Percentiles rank a stretch among this genome's conserved stretches.
phyloP scores from a whole-genome alignment of 2,329 filamentous ascomycete species.

The Beauveria pseudobassiana region DNA sequence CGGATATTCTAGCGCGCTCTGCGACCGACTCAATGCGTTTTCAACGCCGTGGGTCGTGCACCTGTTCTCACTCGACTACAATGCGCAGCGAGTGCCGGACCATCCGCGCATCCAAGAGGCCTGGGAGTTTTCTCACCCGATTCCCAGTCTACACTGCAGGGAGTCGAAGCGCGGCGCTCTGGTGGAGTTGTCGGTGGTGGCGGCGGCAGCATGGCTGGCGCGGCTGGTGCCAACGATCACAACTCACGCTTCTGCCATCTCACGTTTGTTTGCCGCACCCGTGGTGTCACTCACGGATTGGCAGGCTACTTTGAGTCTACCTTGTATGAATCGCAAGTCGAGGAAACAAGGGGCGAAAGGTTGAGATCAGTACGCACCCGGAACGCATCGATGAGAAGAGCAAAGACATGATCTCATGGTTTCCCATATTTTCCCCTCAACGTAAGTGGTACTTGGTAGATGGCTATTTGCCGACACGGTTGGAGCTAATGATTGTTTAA shows the following conservation, averaged over 20 bases:
- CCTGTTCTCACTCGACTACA: constrained; percentile 81
- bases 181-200: constrained; percentile 61
- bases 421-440: constrained; percentile 97
- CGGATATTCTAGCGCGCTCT: constrained; percentile 63
- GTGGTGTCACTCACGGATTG: constrained; percentile 82
- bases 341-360: constrained; percentile 37
- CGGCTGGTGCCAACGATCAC: constrained; percentile 81
- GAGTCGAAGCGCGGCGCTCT: constrained; percentile 49
- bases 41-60: constrained; percentile 94
- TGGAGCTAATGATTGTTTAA: background rate
- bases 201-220: constrained; percentile 65
- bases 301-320: constrained; percentile 95
- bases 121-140: constrained; percentile 75
- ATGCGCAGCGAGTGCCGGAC: constrained; percentile 56
- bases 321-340: constrained; percentile 59
- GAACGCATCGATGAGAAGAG: constrained; percentile 89
- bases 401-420: constrained; percentile 98
- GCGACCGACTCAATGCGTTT: constrained; percentile 61
- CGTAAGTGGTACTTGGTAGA: constrained; percentile 41
- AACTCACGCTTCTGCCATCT: constrained; percentile 75
- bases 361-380: constrained; percentile 89
- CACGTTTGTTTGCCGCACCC: constrained; percentile 68
- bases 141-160: constrained; percentile 51
- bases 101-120: constrained; percentile 62
- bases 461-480: background rate